Evolutionary conservation across 169 alveolate genomes (phyloP).

Genomic region (Cryptosporidium baileyi): DNA sequence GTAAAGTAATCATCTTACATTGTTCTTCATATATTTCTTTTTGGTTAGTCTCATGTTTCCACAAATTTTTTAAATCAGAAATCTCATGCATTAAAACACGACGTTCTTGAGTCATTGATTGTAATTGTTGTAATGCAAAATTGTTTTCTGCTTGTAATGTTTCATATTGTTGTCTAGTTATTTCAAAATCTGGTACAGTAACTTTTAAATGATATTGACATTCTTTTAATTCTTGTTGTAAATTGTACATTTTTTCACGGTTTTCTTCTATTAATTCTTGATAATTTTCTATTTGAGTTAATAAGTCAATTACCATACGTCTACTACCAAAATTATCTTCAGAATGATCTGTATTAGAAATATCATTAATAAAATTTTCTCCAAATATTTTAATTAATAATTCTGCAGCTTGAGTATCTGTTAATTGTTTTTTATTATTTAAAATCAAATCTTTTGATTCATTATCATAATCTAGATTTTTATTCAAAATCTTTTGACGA

Average conservation of each 20-base stretch:
- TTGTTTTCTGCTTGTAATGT: slow-evolving; percentile 47
- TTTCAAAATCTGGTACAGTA: slow-evolving; percentile 52
- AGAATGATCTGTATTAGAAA: not conserved
- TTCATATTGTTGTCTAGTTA: slow-evolving; percentile 33
- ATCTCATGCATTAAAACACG: slow-evolving; percentile 13
- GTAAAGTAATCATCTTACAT: slow-evolving; percentile 17
- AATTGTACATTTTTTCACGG: not conserved
- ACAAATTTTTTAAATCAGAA: slow-evolving; percentile 28
- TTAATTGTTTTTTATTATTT: not conserved
- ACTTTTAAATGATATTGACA: slow-evolving; percentile 31
- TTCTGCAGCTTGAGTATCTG: slow-evolving; percentile 42
- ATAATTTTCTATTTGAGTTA: slow-evolving; percentile 45
- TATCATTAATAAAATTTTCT: not conserved
- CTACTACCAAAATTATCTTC: not conserved
- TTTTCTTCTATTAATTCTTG: slow-evolving; percentile 17
- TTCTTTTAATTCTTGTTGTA: slow-evolving; percentile 31
- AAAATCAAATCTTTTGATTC: not conserved
- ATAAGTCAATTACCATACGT: slow-evolving; percentile 14
- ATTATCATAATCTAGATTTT: not conserved
- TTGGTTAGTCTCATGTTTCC: slow-evolving; percentile 58
- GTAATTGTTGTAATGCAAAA: slow-evolving; percentile 35
- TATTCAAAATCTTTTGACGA: not conserved
- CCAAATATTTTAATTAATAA: slow-evolving; percentile 26
- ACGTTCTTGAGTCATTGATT: slow-evolving; percentile 53
- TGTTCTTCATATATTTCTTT: slow-evolving; percentile 57